A percentile compares a stretch with the other conserved stretches of the same genome.
phyloP scores from a whole-genome alignment of 139 green algal genomes.

The Closterium sp. region DNA sequence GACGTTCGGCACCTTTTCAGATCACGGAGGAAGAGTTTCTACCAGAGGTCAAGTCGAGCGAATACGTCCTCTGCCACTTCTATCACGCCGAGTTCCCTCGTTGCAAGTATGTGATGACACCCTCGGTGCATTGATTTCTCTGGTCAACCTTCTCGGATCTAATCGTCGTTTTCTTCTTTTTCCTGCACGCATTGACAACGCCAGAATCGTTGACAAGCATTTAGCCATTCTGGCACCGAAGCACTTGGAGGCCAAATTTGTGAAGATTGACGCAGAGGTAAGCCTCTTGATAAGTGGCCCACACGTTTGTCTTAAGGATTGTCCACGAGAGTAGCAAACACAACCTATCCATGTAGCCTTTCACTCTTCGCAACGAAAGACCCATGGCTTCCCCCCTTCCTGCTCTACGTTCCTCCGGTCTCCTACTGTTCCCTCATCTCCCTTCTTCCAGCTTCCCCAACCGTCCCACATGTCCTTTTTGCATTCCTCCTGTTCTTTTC shows the following conservation, averaged over 20 bases:
- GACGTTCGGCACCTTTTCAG: not conserved
- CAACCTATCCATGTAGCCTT: not conserved
- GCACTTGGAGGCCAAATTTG: constrained; percentile 90
- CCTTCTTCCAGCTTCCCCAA: not conserved
- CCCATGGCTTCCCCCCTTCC: not conserved
- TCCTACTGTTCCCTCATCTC: not conserved
- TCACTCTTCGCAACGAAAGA: not conserved
- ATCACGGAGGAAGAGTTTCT: constrained; percentile 92
- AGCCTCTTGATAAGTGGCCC: not conserved
- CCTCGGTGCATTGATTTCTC: not conserved
- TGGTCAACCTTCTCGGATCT: not conserved
- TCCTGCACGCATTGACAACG: not conserved
- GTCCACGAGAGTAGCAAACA: too few relatives aligned
- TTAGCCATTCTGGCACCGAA: constrained; percentile 62
- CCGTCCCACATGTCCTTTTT: not conserved
- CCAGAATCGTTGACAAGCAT: constrained; percentile 83
- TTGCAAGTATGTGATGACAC: constrained; percentile 54
- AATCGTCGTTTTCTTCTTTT: not conserved
- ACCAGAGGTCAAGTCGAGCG: constrained; percentile 84
- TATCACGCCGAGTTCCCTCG: constrained; percentile 83
- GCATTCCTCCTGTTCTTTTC: not conserved
- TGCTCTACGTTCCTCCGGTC: not conserved
- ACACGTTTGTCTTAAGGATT: too few relatives aligned
- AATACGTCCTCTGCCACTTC: constrained; percentile 87
- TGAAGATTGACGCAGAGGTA: constrained; percentile 87